These are phyloP conservation scores for Auriscalpium orientale DNA, from an alignment of 768 basidiomycete genomes.

Conservation along the genomic window DNA sequence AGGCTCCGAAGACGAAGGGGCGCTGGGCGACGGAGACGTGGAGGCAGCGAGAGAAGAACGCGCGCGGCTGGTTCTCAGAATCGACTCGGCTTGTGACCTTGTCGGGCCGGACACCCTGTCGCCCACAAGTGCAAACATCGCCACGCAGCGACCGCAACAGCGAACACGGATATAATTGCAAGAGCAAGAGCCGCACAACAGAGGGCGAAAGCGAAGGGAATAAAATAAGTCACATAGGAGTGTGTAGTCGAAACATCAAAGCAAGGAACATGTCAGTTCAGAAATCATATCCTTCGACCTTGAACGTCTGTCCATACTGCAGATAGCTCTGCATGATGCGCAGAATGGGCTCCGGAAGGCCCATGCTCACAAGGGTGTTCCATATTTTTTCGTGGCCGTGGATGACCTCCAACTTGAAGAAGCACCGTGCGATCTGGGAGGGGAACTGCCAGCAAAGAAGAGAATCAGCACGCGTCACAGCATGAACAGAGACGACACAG, in stretches of 20 bases:
- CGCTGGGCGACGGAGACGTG: background rate
- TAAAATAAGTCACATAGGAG: background rate
- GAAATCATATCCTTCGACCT: constrained; percentile 81
- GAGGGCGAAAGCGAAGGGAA: background rate
- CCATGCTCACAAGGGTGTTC: constrained; percentile 91
- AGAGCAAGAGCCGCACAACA: no score
- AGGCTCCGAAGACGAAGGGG: no score
- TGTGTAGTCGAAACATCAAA: background rate
- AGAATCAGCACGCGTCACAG: background rate
- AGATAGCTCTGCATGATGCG: constrained; percentile 93
- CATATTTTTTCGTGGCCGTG: constrained; percentile 93
- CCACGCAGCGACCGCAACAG: background rate
- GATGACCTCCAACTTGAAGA: constrained; percentile 89
- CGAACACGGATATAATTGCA: background rate
- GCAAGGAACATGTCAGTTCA: constrained; percentile 20
- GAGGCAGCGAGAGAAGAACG: background rate
- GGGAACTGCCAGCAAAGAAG: constrained; percentile 54
- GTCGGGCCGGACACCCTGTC: background rate
- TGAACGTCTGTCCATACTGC: constrained; percentile 81
- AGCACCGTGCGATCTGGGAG: constrained; percentile 78
- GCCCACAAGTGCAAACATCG: background rate
- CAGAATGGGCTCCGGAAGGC: constrained; percentile 79
- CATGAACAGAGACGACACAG: background rate
- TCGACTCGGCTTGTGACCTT: background rate
- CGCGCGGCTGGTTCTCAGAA: background rate